Evolutionary conservation across 352 stramenopile species (phyloP).

Genomic region (Phytophthora macrochlamydospora): DNA sequence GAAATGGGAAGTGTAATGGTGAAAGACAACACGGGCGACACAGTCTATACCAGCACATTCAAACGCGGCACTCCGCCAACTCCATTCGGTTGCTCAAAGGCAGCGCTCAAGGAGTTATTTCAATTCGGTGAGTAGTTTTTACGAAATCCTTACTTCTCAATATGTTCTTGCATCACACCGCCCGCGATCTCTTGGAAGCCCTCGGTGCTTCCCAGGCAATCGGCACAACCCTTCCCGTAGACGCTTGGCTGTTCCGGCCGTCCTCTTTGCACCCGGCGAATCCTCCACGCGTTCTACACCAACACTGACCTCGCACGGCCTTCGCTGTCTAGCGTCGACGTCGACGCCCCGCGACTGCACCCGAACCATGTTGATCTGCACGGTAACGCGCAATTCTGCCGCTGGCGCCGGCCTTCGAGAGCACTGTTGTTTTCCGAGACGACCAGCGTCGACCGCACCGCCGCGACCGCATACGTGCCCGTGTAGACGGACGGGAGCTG

Average conservation of each 20-base stretch:
- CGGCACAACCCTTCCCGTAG: constrained; percentile 4
- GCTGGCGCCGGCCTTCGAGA: background rate
- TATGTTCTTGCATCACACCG: background rate
- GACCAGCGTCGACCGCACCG: constrained; percentile 63
- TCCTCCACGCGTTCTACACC: constrained; percentile 60
- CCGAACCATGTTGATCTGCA: constrained; percentile 67
- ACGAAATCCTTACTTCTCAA: background rate
- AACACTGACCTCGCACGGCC: constrained; percentile 64
- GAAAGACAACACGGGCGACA: too few relatives aligned
- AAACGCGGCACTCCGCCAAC: too few relatives aligned
- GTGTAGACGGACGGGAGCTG: constrained; percentile 81
- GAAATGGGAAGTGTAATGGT: too few relatives aligned
- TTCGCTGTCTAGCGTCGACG: constrained; percentile 29
- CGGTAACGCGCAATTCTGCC: constrained; percentile 45
- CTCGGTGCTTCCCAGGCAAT: background rate
- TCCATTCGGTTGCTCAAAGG: too few relatives aligned
- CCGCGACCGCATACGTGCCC: constrained; percentile 65
- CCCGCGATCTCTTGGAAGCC: constrained; percentile 18
- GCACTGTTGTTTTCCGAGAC: constrained; percentile 51
- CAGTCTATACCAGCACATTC: too few relatives aligned
- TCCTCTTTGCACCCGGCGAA: background rate
- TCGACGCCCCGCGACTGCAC: constrained; percentile 37
- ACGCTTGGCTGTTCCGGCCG: constrained; percentile 6
- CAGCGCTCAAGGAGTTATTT: too few relatives aligned
- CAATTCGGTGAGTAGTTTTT: too few relatives aligned